Percentiles rank a stretch among this genome's conserved stretches.
Conservation (phyloP, 2,329 filamentous ascomycete species). For the Metarhizium anisopliae region DNA sequence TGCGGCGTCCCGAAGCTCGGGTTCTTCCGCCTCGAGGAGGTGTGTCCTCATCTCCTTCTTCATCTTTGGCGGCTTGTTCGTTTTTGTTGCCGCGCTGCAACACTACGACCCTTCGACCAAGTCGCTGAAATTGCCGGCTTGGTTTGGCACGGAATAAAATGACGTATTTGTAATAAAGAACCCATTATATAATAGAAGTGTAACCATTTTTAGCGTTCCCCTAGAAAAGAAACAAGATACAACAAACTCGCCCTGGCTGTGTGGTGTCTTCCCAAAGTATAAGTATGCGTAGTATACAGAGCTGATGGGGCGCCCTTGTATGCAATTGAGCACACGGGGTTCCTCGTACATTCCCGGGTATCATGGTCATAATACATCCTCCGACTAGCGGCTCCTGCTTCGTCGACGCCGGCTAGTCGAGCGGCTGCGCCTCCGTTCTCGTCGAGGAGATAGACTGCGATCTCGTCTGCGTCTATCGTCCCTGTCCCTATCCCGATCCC, state of each 20-base stretch:
- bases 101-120: constrained; percentile 4
- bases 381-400: constrained; percentile 19
- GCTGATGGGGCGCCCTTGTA: neutral
- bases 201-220: neutral
- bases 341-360: neutral
- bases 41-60: constrained; percentile 8
- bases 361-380: neutral
- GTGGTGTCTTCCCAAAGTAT: no score
- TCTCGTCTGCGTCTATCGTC: constrained; percentile 18
- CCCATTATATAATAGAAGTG: neutral
- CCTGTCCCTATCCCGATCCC: constrained; percentile 19
- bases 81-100: constrained; percentile 9
- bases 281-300: neutral
- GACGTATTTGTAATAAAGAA: neutral
- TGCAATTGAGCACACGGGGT: neutral
- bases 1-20: constrained; percentile 7
- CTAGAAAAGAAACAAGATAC: no score
- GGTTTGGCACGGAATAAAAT: constrained; percentile 9
- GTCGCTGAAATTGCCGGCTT: constrained; percentile 1
- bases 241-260: no score
- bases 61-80: constrained; percentile 8
- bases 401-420: constrained; percentile 31
- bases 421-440: constrained; percentile 28
- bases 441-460: constrained; percentile 25
- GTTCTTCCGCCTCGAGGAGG: constrained; percentile 6